Conservation (phyloP, 1,139 yeast species). For the Suhomyces coccinellae region DNA sequence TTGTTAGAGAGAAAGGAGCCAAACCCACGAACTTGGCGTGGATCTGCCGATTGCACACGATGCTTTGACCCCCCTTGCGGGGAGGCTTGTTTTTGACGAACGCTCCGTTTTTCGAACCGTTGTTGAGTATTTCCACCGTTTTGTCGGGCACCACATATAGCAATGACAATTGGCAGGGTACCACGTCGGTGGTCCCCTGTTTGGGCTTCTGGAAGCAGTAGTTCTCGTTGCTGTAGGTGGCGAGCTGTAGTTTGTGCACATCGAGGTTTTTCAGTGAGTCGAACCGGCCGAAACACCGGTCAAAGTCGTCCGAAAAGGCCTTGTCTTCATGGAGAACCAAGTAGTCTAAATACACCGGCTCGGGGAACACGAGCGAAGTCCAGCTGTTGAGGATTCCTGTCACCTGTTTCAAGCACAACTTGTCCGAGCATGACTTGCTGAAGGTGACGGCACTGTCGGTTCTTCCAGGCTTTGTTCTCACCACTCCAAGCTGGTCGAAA, state of each 20-base stretch:
- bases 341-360: constrained; percentile 47
- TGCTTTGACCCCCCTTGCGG: constrained; percentile 45
- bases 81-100: constrained; percentile 47
- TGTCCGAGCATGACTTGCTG: constrained; percentile 89
- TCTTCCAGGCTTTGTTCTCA: constrained; percentile 91
- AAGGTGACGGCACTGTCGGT: constrained; percentile 66
- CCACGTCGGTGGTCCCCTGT: constrained; percentile 11
- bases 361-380: constrained; percentile 42
- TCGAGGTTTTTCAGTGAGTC: not conserved
- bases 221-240: constrained; percentile 25
- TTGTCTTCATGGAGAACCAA: constrained; percentile 52
- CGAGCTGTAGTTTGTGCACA: constrained; percentile 20
- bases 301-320: constrained; percentile 34
- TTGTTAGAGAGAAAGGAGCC: constrained; percentile 9
- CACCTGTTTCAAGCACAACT: constrained; percentile 63
- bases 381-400: constrained; percentile 59
- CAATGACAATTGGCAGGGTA: constrained; percentile 41
- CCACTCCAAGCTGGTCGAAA: constrained; percentile 57
- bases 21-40: constrained; percentile 19
- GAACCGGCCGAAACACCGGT: constrained; percentile 48
- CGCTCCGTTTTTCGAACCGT: constrained; percentile 57
- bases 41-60: constrained; percentile 35
- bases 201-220: constrained; percentile 31
- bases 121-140: constrained; percentile 45
- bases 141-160: constrained; percentile 30